Evolutionary conservation across 129 eudicot species (phyloP).

Genomic region (carrot (Daucus carota)): DNA sequence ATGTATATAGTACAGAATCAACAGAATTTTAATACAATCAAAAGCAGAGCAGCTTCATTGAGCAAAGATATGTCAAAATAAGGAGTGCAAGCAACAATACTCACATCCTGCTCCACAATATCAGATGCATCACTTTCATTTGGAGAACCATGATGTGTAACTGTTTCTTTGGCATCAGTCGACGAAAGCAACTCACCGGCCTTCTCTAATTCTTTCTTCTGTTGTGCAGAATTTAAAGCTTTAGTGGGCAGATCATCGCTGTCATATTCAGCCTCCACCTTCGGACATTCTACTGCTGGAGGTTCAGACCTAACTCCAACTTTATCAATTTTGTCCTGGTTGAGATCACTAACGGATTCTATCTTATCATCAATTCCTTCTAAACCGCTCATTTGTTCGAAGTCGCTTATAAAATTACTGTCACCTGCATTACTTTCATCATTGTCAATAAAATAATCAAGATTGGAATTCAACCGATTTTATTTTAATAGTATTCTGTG

Average conservation of each 20-base stretch:
- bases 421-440: conserved; percentile 29
- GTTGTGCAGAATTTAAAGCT: conserved; percentile 19
- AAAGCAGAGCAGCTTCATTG: background rate
- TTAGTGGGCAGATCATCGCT: conserved; percentile 20
- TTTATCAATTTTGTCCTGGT: conserved; percentile 18
- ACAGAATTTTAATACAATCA: background rate
- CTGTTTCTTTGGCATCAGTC: conserved; percentile 13
- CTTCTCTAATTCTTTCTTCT: conserved; percentile 13
- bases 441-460: conserved; percentile 36
- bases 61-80: background rate
- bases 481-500: conserved; percentile 30
- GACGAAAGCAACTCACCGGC: background rate
- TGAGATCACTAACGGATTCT: conserved; percentile 12
- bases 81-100: conserved; percentile 16
- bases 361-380: conserved; percentile 37
- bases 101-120: conserved; percentile 78
- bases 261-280: conserved; percentile 21
- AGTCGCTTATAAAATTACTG: background rate
- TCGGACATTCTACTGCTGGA: conserved; percentile 1
- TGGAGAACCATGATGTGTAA: conserved; percentile 20
- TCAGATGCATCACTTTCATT: conserved; percentile 71
- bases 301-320: conserved; percentile 17
- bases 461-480: conserved; percentile 33
- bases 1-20: background rate
- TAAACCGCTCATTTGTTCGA: conserved; percentile 7